Conservation (phyloP, 2,329 filamentous ascomycete species). For the Stachybotrys echinatus region DNA sequence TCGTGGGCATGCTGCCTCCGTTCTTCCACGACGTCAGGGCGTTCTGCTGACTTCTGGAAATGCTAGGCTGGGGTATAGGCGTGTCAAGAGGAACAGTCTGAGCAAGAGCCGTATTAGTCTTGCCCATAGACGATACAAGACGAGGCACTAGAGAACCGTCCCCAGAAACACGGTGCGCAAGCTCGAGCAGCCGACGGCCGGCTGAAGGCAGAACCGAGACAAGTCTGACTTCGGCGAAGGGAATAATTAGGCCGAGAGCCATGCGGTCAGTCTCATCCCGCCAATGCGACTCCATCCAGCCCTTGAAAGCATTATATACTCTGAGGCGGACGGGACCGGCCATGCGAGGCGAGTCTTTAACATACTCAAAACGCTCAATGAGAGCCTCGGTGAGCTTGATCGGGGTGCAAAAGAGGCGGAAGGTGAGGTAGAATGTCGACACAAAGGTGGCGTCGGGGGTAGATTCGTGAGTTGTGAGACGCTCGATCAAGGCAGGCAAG, state of each 20-base stretch:
- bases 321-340: conserved; percentile 78
- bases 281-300: conserved; percentile 97
- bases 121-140: conserved; percentile 79
- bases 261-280: conserved; percentile 72
- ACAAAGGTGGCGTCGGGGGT: conserved; percentile 90
- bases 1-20: conserved; percentile 63
- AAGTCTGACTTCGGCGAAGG: conserved; percentile 74
- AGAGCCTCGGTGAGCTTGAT: conserved; percentile 72
- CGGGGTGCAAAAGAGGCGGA: conserved; percentile 85
- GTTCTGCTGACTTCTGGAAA: conserved; percentile 73
- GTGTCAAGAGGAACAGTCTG: conserved; percentile 67
- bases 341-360: conserved; percentile 68
- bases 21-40: conserved; percentile 69
- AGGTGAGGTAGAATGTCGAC: conserved; percentile 93
- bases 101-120: conserved; percentile 71
- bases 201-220: conserved; percentile 65
- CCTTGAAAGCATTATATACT: conserved; percentile 95
- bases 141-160: conserved; percentile 76
- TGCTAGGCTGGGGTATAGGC: conserved; percentile 61
- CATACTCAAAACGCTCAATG: conserved; percentile 90
- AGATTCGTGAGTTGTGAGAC: conserved; percentile 85
- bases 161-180: conserved; percentile 71
- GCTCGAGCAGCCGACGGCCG: conserved; percentile 72
- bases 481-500: conserved; percentile 85
- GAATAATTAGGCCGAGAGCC: conserved; percentile 69